Evolutionary conservation across 2,329 filamentous ascomycete species (phyloP).

Genomic region (Juglanconis oblonga): DNA sequence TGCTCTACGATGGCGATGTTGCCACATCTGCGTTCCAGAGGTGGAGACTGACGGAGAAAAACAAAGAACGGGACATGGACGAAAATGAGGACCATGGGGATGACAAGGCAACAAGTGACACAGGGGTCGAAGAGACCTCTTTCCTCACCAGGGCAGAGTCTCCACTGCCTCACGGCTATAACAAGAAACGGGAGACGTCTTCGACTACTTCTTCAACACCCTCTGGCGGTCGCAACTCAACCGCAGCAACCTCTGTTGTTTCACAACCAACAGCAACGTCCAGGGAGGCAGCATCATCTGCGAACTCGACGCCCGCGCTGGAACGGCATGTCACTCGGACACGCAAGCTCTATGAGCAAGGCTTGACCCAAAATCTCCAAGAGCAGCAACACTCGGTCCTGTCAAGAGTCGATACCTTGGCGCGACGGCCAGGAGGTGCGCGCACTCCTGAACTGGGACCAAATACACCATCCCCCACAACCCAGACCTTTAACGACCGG

Average conservation of each 20-base stretch:
- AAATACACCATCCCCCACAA: conserved; percentile 44
- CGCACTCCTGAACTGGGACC: conserved; percentile 49
- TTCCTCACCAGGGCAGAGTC: conserved; percentile 47
- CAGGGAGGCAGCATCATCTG: conserved; percentile 44
- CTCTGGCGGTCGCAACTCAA: conserved; percentile 71
- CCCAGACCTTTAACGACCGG: conserved; percentile 42
- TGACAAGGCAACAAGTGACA: conserved; percentile 32
- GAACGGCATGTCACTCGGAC: conserved; percentile 69
- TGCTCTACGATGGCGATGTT: conserved; percentile 85
- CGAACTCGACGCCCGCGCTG: conserved; percentile 38
- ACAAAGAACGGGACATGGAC: conserved; percentile 36
- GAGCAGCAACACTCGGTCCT: conserved; percentile 76
- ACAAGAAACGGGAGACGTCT: conserved; percentile 77
- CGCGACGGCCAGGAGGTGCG: conserved; percentile 51
- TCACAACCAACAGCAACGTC: conserved; percentile 61
- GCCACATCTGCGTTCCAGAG: conserved; percentile 80
- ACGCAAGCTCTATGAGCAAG: conserved; percentile 78
- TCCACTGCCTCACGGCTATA: conserved; percentile 60
- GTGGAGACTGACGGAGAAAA: conserved; percentile 60
- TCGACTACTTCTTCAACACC: conserved; percentile 75
- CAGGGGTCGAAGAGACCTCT: conserved; percentile 29
- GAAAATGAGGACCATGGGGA: conserved; percentile 37
- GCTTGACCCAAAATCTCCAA: conserved; percentile 73
- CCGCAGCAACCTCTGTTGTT: conserved; percentile 83
- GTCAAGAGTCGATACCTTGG: conserved; percentile 76